A percentile compares a stretch with the other conserved stretches of the same genome.
phyloP scores from a whole-genome alignment of 805 yeast species.

The Zygosaccharomyces gambellarensis region DNA sequence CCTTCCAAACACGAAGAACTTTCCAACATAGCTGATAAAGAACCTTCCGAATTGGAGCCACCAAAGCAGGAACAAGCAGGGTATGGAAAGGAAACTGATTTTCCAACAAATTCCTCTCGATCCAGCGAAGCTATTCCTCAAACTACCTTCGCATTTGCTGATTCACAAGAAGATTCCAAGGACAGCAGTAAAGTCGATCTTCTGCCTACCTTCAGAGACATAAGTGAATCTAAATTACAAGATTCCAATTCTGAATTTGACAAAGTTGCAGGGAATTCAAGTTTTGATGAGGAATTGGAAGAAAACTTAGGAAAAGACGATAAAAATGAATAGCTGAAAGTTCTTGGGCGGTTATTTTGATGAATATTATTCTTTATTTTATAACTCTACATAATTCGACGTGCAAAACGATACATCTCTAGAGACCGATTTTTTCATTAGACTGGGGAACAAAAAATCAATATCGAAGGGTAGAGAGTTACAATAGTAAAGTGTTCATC shows the following conservation, averaged over 20 bases:
- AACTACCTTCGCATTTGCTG: neutral
- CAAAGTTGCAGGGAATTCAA: neutral
- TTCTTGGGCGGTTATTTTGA: neutral
- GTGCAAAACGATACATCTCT: neutral
- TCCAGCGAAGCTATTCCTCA: neutral
- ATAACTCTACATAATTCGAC: neutral
- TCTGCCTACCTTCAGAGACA: neutral
- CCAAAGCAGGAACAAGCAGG: neutral
- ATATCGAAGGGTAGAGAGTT: neutral
- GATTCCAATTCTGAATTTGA: neutral
- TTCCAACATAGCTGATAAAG: neutral
- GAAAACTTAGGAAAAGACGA: neutral
- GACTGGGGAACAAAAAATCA: slow-evolving; percentile 1
- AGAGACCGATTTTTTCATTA: neutral
- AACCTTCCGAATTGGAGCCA: neutral
- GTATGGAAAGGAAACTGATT: neutral
- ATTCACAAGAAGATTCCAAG: neutral
- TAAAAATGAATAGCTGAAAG: neutral
- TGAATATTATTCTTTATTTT: neutral
- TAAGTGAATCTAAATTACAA: neutral
- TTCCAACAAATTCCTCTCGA: neutral
- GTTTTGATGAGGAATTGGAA: neutral
- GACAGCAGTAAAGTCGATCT: neutral
- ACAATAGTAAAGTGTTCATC: neutral
- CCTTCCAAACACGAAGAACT: neutral